phyloP scores from a whole-genome alignment of 2,329 filamentous ascomycete species.

The Mycocentrospora acerina region DNA sequence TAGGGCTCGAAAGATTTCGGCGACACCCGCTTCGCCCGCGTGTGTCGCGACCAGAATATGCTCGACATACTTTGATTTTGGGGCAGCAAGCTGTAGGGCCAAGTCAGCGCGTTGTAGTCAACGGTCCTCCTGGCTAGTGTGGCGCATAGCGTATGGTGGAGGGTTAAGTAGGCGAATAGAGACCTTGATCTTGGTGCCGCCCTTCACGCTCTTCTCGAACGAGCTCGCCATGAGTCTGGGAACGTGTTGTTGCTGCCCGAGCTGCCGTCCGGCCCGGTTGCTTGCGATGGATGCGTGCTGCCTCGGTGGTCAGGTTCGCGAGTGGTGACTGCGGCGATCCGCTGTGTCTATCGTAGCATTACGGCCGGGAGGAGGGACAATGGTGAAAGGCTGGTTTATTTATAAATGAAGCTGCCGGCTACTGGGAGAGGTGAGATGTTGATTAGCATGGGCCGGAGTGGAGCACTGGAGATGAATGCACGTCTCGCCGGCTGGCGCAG shows the following conservation, averaged over 20 bases:
- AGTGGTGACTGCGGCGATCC: conserved; percentile 16
- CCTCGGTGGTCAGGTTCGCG: conserved; percentile 10
- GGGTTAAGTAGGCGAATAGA: conserved; percentile 10
- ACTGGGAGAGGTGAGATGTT: no score
- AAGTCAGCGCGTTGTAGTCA: conserved; percentile 21
- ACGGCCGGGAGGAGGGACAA: conserved; percentile 17
- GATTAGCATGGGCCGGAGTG: conserved; percentile 1
- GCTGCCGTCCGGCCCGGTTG: conserved; percentile 15
- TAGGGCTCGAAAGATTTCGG: conserved; percentile 90
- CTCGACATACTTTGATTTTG: conserved; percentile 99
- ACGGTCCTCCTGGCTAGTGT: neutral
- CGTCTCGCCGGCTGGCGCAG: conserved; percentile 17
- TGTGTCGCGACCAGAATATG: conserved; percentile 95
- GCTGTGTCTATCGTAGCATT: conserved; percentile 33
- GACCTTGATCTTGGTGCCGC: conserved; percentile 96
- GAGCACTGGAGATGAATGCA: conserved; percentile 17
- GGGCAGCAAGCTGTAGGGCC: conserved; percentile 73
- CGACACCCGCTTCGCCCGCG: conserved; percentile 89
- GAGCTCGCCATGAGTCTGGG: conserved; percentile 69
- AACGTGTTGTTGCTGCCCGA: conserved; percentile 12
- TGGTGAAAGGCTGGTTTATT: conserved; percentile 15
- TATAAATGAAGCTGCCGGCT: conserved; percentile 14
- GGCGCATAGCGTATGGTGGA: neutral
- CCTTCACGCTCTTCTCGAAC: conserved; percentile 99
- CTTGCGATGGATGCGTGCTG: conserved; percentile 8